Evolutionary conservation across 2,329 filamentous ascomycete genomes (phyloP).

Genomic region (Xylariaceae sp.): DNA sequence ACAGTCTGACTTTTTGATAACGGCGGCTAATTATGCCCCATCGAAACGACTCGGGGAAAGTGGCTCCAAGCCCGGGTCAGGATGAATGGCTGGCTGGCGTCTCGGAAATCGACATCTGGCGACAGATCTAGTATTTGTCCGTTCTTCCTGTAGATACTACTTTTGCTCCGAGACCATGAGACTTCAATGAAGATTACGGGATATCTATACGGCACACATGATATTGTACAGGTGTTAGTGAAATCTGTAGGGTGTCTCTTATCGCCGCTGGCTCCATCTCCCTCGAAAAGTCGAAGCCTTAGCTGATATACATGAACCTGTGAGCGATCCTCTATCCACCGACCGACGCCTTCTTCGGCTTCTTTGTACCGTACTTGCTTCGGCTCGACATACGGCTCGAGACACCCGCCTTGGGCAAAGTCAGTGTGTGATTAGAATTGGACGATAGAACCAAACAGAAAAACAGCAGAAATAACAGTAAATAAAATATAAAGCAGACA

Average conservation of each 20-base stretch:
- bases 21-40: conserved; percentile 20
- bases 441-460: no score
- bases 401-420: conserved; percentile 70
- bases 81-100: conserved; percentile 27
- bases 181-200: conserved; percentile 15
- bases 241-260: background rate
- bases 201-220: conserved; percentile 10
- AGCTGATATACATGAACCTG: background rate
- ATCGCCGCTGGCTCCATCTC: background rate
- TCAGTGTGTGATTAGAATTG: conserved; percentile 27
- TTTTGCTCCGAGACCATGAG: conserved; percentile 10
- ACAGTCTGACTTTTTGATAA: conserved; percentile 22
- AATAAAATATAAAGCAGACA: no score
- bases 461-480: no score
- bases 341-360: conserved; percentile 77
- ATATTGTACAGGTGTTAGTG: conserved; percentile 22
- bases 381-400: conserved; percentile 75
- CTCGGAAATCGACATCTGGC: conserved; percentile 25
- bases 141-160: conserved; percentile 27
- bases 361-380: conserved; percentile 98
- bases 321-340: conserved; percentile 33
- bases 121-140: conserved; percentile 22
- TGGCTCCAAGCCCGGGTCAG: conserved; percentile 17
- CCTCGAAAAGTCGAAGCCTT: background rate
- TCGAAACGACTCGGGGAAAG: conserved; percentile 17